Conservation (phyloP, 2,329 filamentous ascomycete genomes). For the Xylariales sp. region DNA sequence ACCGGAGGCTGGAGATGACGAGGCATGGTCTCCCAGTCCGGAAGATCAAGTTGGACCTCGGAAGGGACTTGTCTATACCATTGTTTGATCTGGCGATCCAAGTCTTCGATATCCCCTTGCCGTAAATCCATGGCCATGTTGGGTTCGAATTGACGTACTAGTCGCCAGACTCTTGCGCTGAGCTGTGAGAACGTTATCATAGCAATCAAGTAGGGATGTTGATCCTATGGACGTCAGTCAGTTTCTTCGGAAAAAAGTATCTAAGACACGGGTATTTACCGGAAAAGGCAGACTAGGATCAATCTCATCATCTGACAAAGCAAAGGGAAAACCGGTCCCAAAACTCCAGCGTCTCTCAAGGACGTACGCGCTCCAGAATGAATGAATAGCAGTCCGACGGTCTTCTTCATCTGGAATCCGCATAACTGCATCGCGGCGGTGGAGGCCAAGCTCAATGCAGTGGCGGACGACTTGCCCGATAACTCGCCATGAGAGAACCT, state of each 20-base stretch:
- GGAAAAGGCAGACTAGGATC: conserved; percentile 75
- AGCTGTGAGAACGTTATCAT: conserved; percentile 85
- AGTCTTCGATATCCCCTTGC: conserved; percentile 69
- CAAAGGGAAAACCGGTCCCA: conserved; percentile 82
- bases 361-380: conserved; percentile 85
- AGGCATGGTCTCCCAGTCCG: conserved; percentile 47
- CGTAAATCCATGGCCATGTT: conserved; percentile 59
- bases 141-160: conserved; percentile 65
- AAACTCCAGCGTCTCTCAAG: conserved; percentile 86
- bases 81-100: conserved; percentile 78
- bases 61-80: conserved; percentile 78
- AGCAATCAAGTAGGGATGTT: conserved; percentile 67
- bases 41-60: conserved; percentile 45
- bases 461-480: conserved; percentile 78
- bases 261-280: conserved; percentile 43
- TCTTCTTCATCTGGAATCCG: conserved; percentile 66
- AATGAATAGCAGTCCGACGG: conserved; percentile 60
- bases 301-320: conserved; percentile 79
- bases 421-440: conserved; percentile 68
- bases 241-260: background rate
- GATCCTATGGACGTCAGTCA: conserved; percentile 31
- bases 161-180: conserved; percentile 80
- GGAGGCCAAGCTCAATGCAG: conserved; percentile 78
- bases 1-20: conserved; percentile 21
- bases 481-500: conserved; percentile 79